phyloP scores from a whole-genome alignment of 148 eudicot species.

The Amaranthus cruentus region DNA sequence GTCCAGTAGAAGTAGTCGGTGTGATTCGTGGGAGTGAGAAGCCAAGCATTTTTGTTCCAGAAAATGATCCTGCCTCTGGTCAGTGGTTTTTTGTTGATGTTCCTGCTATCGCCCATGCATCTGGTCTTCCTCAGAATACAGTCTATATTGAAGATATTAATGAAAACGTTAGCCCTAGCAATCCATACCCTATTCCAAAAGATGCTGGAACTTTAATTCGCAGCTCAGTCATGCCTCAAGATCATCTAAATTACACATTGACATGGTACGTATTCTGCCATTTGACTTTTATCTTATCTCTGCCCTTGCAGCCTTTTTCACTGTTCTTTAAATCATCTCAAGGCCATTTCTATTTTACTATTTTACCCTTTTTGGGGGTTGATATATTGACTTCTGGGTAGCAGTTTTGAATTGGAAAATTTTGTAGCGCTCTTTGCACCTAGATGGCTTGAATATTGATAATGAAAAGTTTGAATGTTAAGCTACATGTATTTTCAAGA shows the following conservation, averaged over 20 bases:
- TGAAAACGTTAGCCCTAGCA: slow-evolving; percentile 57
- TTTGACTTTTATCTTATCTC: slow-evolving; percentile 1
- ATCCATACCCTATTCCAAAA: slow-evolving; percentile 85
- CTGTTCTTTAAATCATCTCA: not conserved
- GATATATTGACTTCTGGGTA: not conserved
- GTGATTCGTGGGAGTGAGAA: slow-evolving; percentile 94
- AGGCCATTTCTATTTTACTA: not conserved
- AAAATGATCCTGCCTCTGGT: slow-evolving; percentile 63
- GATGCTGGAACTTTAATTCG: slow-evolving; percentile 65
- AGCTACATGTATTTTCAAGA: not conserved
- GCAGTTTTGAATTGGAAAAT: not conserved
- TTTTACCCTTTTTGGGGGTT: not conserved
- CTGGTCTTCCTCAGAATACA: slow-evolving; percentile 67
- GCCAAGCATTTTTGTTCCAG: slow-evolving; percentile 92
- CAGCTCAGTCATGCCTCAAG: slow-evolving; percentile 97
- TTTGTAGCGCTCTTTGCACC: not conserved
- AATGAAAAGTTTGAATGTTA: not conserved
- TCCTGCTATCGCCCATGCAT: slow-evolving; percentile 62
- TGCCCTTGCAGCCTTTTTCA: not conserved
- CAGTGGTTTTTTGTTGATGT: slow-evolving; percentile 99
- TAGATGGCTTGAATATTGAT: not conserved
- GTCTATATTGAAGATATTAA: slow-evolving; percentile 70
- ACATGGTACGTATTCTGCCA: slow-evolving; percentile 55
- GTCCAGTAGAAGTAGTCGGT: slow-evolving; percentile 61
- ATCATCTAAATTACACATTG: slow-evolving; percentile 80